phyloP scores from a whole-genome alignment of 73 alveolate genomes.

The Blepharisma stoltei region DNA sequence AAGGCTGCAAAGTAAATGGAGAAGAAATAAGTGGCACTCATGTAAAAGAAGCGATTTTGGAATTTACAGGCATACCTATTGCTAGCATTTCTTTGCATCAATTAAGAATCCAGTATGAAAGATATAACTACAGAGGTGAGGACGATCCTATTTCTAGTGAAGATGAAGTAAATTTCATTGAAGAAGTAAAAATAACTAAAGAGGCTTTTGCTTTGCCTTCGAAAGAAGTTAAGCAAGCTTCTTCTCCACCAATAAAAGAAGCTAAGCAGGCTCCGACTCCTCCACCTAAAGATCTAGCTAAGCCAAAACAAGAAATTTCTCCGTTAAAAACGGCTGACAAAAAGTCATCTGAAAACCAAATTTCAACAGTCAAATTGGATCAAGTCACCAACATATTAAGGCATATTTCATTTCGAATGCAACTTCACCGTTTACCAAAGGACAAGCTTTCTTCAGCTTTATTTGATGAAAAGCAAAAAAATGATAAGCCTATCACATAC shows the following conservation, averaged over 20 bases:
- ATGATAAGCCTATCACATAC: not conserved
- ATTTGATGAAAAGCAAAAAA: not conserved
- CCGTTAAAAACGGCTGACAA: not conserved
- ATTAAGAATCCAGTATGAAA: not conserved
- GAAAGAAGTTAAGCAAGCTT: not conserved
- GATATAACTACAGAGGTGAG: not conserved
- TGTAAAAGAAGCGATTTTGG: not conserved
- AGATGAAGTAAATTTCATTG: not conserved
- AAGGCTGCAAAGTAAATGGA: not conserved
- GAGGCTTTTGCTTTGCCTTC: not conserved
- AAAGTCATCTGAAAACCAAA: not conserved
- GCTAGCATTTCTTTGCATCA: not conserved
- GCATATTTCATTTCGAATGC: slow-evolving; percentile 9
- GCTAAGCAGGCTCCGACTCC: too few species aligned
- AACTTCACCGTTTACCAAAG: not conserved
- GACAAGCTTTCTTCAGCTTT: not conserved
- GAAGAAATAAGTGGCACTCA: not conserved
- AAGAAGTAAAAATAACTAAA: not conserved
- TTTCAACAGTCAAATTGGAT: not conserved
- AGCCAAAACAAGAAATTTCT: too few species aligned
- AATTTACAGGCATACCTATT: not conserved
- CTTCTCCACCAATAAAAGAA: not conserved
- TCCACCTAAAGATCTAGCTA: too few species aligned
- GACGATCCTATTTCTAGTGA: not conserved
- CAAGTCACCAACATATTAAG: not conserved